Percentiles rank a stretch among this genome's conserved stretches.
phyloP scores from a whole-genome alignment of 345 rosid genomes.

The Erucastrum elatum region DNA sequence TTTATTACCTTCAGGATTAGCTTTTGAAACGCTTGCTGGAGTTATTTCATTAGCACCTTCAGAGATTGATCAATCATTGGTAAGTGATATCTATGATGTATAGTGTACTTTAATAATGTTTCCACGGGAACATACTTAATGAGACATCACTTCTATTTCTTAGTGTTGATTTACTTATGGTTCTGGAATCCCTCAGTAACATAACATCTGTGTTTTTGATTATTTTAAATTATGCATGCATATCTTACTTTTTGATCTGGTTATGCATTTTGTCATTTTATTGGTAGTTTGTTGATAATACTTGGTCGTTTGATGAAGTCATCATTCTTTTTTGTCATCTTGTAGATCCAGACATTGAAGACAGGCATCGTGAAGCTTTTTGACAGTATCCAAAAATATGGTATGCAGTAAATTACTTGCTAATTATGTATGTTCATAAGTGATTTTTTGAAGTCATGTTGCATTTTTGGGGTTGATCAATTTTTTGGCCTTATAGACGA shows the following conservation, averaged over 20 bases:
- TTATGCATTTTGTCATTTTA: neutral
- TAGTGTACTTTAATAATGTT: neutral
- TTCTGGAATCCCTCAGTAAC: neutral
- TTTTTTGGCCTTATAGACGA: constrained; percentile 54
- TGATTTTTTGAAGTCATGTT: neutral
- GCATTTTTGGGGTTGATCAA: neutral
- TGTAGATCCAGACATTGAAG: constrained; percentile 68
- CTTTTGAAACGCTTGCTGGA: constrained; percentile 87
- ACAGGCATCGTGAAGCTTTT: constrained; percentile 78
- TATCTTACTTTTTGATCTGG: neutral
- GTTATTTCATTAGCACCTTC: constrained; percentile 75
- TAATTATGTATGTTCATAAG: neutral
- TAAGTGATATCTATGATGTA: constrained; percentile 39
- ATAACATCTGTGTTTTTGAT: neutral
- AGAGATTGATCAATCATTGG: constrained; percentile 78
- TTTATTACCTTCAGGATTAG: constrained; percentile 61
- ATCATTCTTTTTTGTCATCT: constrained; percentile 27
- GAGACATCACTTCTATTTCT: neutral
- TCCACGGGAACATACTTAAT: neutral
- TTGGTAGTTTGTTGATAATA: constrained; percentile 8
- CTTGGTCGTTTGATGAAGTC: constrained; percentile 11
- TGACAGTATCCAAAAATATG: constrained; percentile 80
- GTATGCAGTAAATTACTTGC: constrained; percentile 41
- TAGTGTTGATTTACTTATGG: constrained; percentile 1
- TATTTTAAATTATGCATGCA: neutral